Percentiles rank a stretch among this genome's conserved stretches.
Evolutionary conservation across 225 moss, liverwort and hornwort genomes (phyloP).

Genomic region (Ulota crispa): DNA sequence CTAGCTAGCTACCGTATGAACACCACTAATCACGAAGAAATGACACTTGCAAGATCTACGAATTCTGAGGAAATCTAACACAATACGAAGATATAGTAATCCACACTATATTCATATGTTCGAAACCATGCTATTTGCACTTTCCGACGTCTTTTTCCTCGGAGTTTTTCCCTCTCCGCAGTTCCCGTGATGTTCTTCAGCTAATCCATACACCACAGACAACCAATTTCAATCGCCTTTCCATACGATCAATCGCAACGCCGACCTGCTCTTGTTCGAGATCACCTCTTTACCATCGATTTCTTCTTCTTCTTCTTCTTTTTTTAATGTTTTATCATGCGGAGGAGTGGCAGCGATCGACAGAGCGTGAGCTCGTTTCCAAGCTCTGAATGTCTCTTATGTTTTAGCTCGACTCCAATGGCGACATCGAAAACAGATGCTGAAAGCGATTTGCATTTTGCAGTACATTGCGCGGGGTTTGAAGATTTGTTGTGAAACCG

Average conservation of each 20-base stretch:
- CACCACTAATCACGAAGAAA: too few relatives aligned
- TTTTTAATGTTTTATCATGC: too few relatives aligned
- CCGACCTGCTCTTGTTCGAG: background rate
- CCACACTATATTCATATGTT: too few relatives aligned
- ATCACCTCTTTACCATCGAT: background rate
- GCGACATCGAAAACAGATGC: background rate
- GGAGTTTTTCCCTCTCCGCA: background rate
- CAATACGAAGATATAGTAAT: background rate
- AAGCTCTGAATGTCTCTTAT: background rate
- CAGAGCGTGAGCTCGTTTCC: background rate
- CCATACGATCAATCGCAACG: background rate
- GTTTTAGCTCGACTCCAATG: background rate
- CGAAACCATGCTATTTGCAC: background rate
- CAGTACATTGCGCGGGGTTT: background rate
- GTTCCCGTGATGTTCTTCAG: background rate
- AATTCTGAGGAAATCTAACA: rapidly evolving
- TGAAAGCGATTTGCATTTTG: too few relatives aligned
- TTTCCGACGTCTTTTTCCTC: too few relatives aligned
- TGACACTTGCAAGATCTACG: background rate
- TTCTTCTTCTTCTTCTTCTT: background rate
- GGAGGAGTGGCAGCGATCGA: background rate
- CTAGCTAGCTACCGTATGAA: too few relatives aligned
- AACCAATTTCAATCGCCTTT: background rate
- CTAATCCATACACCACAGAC: background rate
- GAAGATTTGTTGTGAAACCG: background rate